Base-by-base conservation (phyloP, 1,284 basidiomycete species). In the Melampsora abietis-canadensis region DNA sequence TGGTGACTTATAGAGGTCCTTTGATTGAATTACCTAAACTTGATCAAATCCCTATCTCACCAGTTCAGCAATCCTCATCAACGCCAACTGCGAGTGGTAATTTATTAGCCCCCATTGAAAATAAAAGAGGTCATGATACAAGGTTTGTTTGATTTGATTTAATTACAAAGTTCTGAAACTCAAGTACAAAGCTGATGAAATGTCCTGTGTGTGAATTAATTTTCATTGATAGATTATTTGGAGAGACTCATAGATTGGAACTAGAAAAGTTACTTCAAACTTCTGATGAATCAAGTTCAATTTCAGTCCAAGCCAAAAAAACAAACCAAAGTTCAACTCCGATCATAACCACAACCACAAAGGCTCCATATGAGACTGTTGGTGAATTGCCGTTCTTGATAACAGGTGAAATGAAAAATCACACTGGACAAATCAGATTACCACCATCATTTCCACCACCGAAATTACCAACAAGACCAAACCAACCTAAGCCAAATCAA, bases 161-260 rank as follows among this genome's bases (percentile, higher is more conserved):
- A 19, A 24, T 57, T 12, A 5, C 10, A 30, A 46, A 2, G 7
- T 15, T 61, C 57, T 47, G n/a, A 34, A 47, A 19, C 17, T 51
- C 44, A 31, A 30, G 37, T 12, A 21, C 27, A 1, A 2, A 37
- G 10, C n/a, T 48, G 10, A 65, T 24, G 12, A 12, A 40, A 40
- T 40, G 1, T 27, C 10, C 8, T 30, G 24, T 4, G 0, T 37
- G 10, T 63, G 10, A 12, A 21, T 68, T 34, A 59, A 12, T 34
- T 19, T 31, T 66, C 31, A 27, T 37, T 47, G 15, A 1, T 24
- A 73, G 69, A 57, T 66, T 66, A 27, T 73, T 73, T 73, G 51
- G 62, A 51, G 69, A 73, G 31, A 73, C 69, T 65, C 69, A 73
- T 60, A 21, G 54, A 24, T 12, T 24, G 10, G 54, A 57, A 30